These are phyloP conservation scores for Hirsutella minnesotensis DNA, from an alignment of 2,329 filamentous ascomycete genomes.

Conservation along the genomic window DNA sequence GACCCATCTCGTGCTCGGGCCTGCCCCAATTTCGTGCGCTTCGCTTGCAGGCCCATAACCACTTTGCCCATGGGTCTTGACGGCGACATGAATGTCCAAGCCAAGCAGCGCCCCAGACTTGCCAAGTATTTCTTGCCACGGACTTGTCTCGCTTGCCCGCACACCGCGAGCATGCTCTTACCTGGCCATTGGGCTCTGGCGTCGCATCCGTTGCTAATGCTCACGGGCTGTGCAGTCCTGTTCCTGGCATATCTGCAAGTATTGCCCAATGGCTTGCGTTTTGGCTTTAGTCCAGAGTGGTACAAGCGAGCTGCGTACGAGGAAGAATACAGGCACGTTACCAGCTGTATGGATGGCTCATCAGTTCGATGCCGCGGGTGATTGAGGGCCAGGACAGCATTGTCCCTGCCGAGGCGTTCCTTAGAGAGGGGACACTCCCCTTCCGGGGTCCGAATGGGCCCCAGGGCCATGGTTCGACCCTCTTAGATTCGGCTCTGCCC, in stretches of 20 bases:
- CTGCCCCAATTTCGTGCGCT: too few relatives aligned
- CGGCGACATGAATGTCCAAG: too few relatives aligned
- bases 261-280: slow-evolving; percentile 7
- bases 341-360: neutral
- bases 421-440: neutral
- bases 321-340: neutral
- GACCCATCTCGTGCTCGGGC: too few relatives aligned
- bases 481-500: neutral
- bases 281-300: slow-evolving; percentile 11
- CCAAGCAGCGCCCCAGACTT: too few relatives aligned
- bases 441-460: neutral
- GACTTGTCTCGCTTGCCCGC: too few relatives aligned
- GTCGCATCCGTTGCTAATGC: neutral
- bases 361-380: neutral
- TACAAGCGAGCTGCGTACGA: slow-evolving; percentile 7
- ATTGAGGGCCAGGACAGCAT: neutral
- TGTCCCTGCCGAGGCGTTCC: neutral
- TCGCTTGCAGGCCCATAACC: too few relatives aligned
- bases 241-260: neutral
- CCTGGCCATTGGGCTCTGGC: neutral
- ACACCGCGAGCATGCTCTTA: too few relatives aligned
- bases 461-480: neutral
- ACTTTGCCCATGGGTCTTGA: too few relatives aligned
- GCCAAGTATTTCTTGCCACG: too few relatives aligned
- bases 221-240: neutral